These are phyloP conservation scores for Fraxinus ornus DNA, from an alignment of 305 asterid genomes.

Conservation along the genomic window DNA sequence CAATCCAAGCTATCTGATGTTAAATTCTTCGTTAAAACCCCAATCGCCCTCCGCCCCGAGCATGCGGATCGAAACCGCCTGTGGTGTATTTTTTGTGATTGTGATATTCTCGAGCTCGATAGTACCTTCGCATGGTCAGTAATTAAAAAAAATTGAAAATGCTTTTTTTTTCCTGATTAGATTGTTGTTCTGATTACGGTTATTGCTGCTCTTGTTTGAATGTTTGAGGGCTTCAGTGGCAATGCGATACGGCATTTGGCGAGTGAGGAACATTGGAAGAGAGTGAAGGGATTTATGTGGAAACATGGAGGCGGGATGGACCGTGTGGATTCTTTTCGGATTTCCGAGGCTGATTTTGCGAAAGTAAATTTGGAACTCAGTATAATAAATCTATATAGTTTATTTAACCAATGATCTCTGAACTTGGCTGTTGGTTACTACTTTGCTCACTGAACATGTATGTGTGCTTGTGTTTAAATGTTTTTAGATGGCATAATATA, in stretches of 20 bases:
- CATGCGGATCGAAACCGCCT: constrained; percentile 52
- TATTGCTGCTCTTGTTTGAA: not conserved
- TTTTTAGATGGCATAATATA: constrained; percentile 6
- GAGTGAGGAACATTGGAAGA: constrained; percentile 73
- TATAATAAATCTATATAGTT: not conserved
- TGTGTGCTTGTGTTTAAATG: too few species aligned
- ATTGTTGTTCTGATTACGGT: not conserved
- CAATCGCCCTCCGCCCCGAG: constrained; percentile 48
- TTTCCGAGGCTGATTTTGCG: constrained; percentile 52
- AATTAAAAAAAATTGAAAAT: not conserved
- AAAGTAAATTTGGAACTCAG: constrained; percentile 43
- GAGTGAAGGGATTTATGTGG: constrained; percentile 74
- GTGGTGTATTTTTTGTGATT: constrained; percentile 78
- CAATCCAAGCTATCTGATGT: constrained; percentile 62
- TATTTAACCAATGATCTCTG: too few species aligned
- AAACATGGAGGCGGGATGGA: constrained; percentile 81
- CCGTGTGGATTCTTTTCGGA: constrained; percentile 48
- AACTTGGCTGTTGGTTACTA: too few species aligned
- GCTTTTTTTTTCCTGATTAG: not conserved
- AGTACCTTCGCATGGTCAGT: constrained; percentile 65
- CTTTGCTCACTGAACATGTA: too few species aligned
- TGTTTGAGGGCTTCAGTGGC: constrained; percentile 43
- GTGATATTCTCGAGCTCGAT: constrained; percentile 55
- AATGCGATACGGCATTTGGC: constrained; percentile 68
- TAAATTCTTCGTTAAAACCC: constrained; percentile 55